A percentile compares a stretch with the other conserved stretches of the same genome.
phyloP scores from a whole-genome alignment of 2,329 filamentous ascomycete genomes.

The Emericellopsis atlantica region DNA sequence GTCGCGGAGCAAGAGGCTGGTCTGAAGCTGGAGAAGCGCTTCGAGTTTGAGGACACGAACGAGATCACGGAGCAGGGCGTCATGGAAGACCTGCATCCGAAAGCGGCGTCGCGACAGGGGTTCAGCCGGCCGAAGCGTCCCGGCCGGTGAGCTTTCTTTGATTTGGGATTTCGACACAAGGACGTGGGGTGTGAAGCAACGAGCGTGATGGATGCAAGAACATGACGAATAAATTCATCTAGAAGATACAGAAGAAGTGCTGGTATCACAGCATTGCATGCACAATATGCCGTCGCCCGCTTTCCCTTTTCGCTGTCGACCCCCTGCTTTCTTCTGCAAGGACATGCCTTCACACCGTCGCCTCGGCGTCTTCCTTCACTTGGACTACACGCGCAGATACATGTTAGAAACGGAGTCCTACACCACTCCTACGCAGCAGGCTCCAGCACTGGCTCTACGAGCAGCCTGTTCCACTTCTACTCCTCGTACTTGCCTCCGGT shows the following conservation, averaged over 20 bases:
- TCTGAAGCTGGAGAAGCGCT: conserved; percentile 55
- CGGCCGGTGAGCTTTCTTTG: conserved; percentile 35
- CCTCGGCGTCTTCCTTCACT: conserved; percentile 6
- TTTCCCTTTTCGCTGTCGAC: too few species aligned
- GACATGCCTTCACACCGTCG: conserved; percentile 5
- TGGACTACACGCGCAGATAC: conserved; percentile 5
- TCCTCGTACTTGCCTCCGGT: conserved; percentile 57
- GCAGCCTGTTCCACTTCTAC: conserved; percentile 17
- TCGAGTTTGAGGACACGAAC: conserved; percentile 52
- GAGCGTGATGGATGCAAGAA: neutral
- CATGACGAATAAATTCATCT: neutral
- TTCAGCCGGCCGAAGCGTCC: conserved; percentile 74
- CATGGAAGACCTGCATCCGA: conserved; percentile 54
- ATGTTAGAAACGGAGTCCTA: conserved; percentile 6
- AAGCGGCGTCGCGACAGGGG: conserved; percentile 49
- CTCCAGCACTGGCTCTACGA: neutral
- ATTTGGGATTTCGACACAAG: too few species aligned
- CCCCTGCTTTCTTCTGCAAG: too few species aligned
- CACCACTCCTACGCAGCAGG: neutral
- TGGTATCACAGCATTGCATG: conserved; percentile 15
- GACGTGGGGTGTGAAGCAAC: too few species aligned
- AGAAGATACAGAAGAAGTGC: conserved; percentile 7
- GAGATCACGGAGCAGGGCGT: conserved; percentile 60
- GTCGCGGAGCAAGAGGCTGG: conserved; percentile 54
- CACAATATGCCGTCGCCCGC: conserved; percentile 7